Percentiles rank a stretch among this genome's conserved stretches.
phyloP scores from a whole-genome alignment of 176 grass and related monocot species.

The Carex littledalei region DNA sequence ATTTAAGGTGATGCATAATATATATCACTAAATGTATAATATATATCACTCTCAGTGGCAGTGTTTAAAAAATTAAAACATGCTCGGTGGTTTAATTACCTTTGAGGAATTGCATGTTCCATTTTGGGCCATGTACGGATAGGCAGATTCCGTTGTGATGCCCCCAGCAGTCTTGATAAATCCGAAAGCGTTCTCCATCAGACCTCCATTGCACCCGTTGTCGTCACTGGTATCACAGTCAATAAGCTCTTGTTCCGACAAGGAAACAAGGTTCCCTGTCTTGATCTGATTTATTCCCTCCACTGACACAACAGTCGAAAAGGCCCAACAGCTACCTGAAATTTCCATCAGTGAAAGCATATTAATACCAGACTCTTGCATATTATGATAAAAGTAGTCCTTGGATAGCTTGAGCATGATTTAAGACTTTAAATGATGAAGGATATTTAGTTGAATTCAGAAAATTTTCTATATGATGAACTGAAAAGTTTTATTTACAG shows the following conservation, averaged over 20 bases:
- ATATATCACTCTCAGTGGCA: background rate
- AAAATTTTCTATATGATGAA: background rate
- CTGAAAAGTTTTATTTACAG: background rate
- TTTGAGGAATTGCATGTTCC: slow-evolving; percentile 46
- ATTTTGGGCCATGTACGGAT: slow-evolving; percentile 54
- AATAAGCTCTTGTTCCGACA: slow-evolving; percentile 78
- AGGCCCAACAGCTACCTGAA: slow-evolving; percentile 56
- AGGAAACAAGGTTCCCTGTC: slow-evolving; percentile 35
- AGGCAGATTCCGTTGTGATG: slow-evolving; percentile 46
- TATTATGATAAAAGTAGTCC: background rate
- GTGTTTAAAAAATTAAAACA: background rate
- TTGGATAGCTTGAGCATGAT: background rate
- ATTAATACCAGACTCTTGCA: background rate
- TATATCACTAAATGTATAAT: no score
- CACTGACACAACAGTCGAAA: slow-evolving; percentile 58
- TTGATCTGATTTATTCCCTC: slow-evolving; percentile 75
- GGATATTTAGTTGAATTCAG: background rate
- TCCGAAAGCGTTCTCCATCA: slow-evolving; percentile 73
- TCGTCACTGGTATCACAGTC: slow-evolving; percentile 56
- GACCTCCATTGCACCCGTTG: slow-evolving; percentile 47
- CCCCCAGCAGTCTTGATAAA: slow-evolving; percentile 55
- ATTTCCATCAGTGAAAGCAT: background rate
- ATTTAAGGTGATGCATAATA: background rate
- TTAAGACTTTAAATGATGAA: background rate
- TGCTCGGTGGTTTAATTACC: background rate